Conservation (phyloP, 2,329 filamentous ascomycete genomes). For the Ramichloridium luteum region DNA sequence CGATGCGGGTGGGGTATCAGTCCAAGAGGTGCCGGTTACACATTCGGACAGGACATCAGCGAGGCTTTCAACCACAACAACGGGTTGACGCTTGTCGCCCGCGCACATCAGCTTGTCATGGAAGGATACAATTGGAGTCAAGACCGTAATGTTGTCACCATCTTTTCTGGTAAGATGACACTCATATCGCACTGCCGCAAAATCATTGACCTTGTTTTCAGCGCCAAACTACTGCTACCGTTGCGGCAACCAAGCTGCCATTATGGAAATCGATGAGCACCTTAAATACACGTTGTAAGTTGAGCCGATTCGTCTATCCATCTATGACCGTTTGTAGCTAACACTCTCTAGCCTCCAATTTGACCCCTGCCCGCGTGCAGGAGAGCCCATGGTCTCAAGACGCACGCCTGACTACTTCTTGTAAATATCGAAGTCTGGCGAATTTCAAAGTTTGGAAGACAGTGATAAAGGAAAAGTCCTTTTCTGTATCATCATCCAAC, state of each 20-base stretch:
- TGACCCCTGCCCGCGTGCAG: slow-evolving; percentile 91
- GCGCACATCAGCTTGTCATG: slow-evolving; percentile 98
- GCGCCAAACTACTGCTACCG: slow-evolving; percentile 79
- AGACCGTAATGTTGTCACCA: slow-evolving; percentile 94
- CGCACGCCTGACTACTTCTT: slow-evolving; percentile 99
- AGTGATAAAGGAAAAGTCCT: too few relatives aligned
- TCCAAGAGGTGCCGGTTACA: slow-evolving; percentile 53
- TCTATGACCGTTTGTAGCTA: too few relatives aligned
- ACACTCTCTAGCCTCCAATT: slow-evolving; percentile 81
- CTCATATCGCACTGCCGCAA: too few relatives aligned
- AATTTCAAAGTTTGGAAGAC: too few relatives aligned
- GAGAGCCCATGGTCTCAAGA: slow-evolving; percentile 92
- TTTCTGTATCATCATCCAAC: too few relatives aligned
- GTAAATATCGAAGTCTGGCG: slow-evolving; percentile 44
- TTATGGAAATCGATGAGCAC: slow-evolving; percentile 99
- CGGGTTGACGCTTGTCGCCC: slow-evolving; percentile 83
- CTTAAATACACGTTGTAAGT: slow-evolving; percentile 98
- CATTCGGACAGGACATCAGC: slow-evolving; percentile 80
- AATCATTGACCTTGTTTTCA: too few relatives aligned
- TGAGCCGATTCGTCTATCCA: too few relatives aligned
- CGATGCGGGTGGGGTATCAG: slow-evolving; percentile 57
- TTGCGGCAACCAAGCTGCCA: slow-evolving; percentile 98
- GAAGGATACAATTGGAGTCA: slow-evolving; percentile 99
- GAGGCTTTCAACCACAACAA: slow-evolving; percentile 99
- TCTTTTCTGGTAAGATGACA: slow-evolving; percentile 83